Evolutionary conservation across 768 basidiomycete species (phyloP).

Genomic region (Pleurotus djamor): DNA sequence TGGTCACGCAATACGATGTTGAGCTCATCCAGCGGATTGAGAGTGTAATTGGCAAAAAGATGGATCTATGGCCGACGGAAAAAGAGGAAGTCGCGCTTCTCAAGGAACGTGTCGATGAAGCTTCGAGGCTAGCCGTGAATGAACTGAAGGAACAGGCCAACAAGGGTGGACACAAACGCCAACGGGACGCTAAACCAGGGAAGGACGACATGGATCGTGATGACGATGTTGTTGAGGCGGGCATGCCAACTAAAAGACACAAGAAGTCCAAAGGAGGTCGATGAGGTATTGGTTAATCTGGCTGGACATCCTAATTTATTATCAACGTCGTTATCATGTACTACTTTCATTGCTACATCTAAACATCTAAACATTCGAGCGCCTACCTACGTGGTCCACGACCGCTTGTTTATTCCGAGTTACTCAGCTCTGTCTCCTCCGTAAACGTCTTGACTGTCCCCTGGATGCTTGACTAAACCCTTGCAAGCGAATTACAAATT

Average conservation of each 20-base stretch:
- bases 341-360: no score
- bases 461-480: neutral
- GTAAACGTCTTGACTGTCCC: neutral
- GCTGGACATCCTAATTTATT: neutral
- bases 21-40: constrained; percentile 96
- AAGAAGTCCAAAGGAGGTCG: constrained; percentile 34
- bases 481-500: neutral
- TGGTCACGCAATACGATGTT: constrained; percentile 98
- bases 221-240: constrained; percentile 90
- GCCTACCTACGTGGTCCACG: no score
- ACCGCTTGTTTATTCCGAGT: neutral
- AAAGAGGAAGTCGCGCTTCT: constrained; percentile 87
- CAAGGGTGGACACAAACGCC: constrained; percentile 28
- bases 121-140: constrained; percentile 68
- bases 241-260: constrained; percentile 71
- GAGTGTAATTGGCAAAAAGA: constrained; percentile 86
- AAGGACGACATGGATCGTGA: constrained; percentile 86
- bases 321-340: neutral
- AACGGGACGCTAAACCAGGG: constrained; percentile 38
- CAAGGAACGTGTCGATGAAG: constrained; percentile 88
- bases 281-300: neutral
- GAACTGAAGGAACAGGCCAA: constrained; percentile 74
- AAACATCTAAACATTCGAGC: no score
- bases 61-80: constrained; percentile 85
- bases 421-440: neutral